Conservation (phyloP, 441 rosid species). For the Cnidoscolus chayamansa region DNA sequence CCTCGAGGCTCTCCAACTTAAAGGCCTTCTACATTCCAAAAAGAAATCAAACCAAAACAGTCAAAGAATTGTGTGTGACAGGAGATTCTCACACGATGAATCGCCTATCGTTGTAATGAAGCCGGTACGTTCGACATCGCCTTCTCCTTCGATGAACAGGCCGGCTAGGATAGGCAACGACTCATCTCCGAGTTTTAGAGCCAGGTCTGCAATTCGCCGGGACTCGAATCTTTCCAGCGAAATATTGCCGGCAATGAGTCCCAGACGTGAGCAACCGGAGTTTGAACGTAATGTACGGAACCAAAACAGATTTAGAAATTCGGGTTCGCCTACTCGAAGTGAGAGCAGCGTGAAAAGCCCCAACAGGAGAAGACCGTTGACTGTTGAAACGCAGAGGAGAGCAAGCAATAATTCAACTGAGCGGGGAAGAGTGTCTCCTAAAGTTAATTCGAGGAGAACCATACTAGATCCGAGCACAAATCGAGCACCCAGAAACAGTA, state of each 20-base stretch:
- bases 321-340: constrained; percentile 38
- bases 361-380: constrained; percentile 39
- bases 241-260: constrained; percentile 32
- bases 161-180: constrained; percentile 31
- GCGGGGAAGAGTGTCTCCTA: constrained; percentile 46
- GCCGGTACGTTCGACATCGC: constrained; percentile 34
- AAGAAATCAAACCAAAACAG: constrained; percentile 29
- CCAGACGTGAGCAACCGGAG: constrained; percentile 41
- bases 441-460: constrained; percentile 31
- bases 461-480: constrained; percentile 33
- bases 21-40: constrained; percentile 73
- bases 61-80: constrained; percentile 43
- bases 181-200: constrained; percentile 36
- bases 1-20: constrained; percentile 81
- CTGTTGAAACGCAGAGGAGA: constrained; percentile 43
- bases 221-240: constrained; percentile 24
- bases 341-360: constrained; percentile 49
- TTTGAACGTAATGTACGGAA: constrained; percentile 31
- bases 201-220: constrained; percentile 37
- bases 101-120: constrained; percentile 52
- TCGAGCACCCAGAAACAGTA: constrained; percentile 36
- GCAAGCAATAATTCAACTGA: constrained; percentile 30
- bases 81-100: constrained; percentile 29
- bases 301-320: constrained; percentile 42
- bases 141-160: constrained; percentile 17